Evolutionary conservation across 176 grass and related monocot species (phyloP), one percentile per base, ranked within the genome.

Genomic region (Ensete ventricosum): DNA sequence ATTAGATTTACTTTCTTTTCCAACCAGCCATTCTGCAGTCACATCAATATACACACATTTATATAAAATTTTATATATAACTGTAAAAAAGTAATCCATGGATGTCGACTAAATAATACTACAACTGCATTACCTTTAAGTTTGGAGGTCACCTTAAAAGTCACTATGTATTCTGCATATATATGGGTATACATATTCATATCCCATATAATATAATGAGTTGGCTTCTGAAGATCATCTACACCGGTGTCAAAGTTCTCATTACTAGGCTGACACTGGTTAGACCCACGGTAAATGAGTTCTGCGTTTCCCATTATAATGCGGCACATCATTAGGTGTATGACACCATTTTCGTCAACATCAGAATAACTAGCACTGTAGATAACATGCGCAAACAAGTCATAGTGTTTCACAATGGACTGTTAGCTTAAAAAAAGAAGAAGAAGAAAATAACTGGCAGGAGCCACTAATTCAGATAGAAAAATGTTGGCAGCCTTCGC

Each of bases 231-330:
- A 77, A 87, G 34, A 82, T 95, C 88, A 85, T 91, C 96, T 85
- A 95, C 88, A 62, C 91, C 96, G 73, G 84, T 94, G 84, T 94
- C 95, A 81, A 89, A 91, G 82, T 78, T 82, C 25, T 80, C 74
- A 69, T 71, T 89, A 85, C 90, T 94, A 76, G 96, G 82, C 53
- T 23, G 71, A 79, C 67, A 74, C 79, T 94, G 91, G 74, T 88
- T 87, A 75, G 88, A 99, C 81, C 91, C 96, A 73, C 62, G 82
- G 63, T 77, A 78, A 80, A 99, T 85, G 78, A 89, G 73, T 83
- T 94, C 91, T 76, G 89, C 86, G 55, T 95, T 99, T 77, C 91
- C 96, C 88, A 99, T 88, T 76, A 99, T 82, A 71, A 99, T 84
- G 65, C 90, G 91, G 84, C 95, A 99, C 20, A 99, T 82, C 82